A percentile compares a stretch with the other conserved stretches of the same genome.
Evolutionary conservation across 352 stramenopile genomes (phyloP).

Genomic region (Globisporangium uncinulatum): DNA sequence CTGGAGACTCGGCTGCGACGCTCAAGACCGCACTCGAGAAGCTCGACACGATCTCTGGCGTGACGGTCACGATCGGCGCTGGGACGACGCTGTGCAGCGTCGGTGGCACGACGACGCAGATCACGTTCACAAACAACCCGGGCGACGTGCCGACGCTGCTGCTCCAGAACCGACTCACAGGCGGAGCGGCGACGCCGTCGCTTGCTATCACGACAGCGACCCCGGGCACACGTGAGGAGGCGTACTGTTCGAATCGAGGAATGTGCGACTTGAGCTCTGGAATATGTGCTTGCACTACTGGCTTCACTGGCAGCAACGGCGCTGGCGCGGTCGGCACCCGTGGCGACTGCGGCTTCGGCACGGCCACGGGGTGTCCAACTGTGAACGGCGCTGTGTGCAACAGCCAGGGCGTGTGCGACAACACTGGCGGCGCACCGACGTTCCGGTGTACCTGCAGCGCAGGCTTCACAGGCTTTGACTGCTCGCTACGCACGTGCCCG

Average conservation of each 20-base stretch:
- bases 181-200: conserved; percentile 6
- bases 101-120: conserved; percentile 33
- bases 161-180: conserved; percentile 38
- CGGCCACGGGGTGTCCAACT: conserved; percentile 27
- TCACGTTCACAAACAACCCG: conserved; percentile 72
- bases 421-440: conserved; percentile 19
- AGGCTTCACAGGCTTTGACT: conserved; percentile 56
- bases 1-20: conserved; percentile 22
- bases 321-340: conserved; percentile 24
- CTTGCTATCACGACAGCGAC: conserved; percentile 15
- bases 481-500: conserved; percentile 43
- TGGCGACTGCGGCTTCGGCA: conserved; percentile 45
- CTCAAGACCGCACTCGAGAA: conserved; percentile 52
- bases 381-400: conserved; percentile 33
- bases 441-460: conserved; percentile 58
- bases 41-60: conserved; percentile 47
- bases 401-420: conserved; percentile 35
- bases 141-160: conserved; percentile 45
- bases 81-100: conserved; percentile 29
- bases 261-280: conserved; percentile 51
- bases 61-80: conserved; percentile 23
- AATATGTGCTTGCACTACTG: conserved; percentile 58
- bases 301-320: conserved; percentile 59
- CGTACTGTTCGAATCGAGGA: conserved; percentile 84
- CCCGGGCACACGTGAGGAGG: conserved; percentile 43